phyloP scores from a whole-genome alignment of 345 rosid species.

The Eucalyptus erythrocorys region DNA sequence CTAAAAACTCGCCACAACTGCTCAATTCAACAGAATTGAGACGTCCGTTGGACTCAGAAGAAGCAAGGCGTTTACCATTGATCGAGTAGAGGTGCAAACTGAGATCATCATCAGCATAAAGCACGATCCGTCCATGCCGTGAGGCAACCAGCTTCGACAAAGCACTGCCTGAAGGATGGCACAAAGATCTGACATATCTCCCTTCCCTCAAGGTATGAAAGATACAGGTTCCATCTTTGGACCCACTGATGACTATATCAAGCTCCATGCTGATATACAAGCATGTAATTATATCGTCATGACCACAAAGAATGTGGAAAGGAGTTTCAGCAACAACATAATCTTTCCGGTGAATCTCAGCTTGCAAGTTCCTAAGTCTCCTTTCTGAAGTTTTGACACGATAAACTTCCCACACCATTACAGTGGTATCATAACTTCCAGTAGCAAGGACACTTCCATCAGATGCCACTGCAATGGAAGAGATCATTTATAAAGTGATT shows the following conservation, averaged over 20 bases:
- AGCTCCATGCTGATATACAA: constrained; percentile 75
- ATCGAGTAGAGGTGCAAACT: constrained; percentile 84
- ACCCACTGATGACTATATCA: constrained; percentile 93
- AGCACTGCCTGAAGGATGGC: constrained; percentile 76
- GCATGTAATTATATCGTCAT: constrained; percentile 91
- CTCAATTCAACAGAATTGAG: constrained; percentile 89
- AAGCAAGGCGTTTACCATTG: constrained; percentile 86
- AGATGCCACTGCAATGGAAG: constrained; percentile 55
- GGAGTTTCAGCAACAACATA: constrained; percentile 74
- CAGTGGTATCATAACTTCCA: constrained; percentile 95
- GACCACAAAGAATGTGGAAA: constrained; percentile 90
- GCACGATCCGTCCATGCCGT: constrained; percentile 63
- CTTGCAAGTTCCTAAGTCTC: constrained; percentile 36
- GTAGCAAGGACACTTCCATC: constrained; percentile 86
- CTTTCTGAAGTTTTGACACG: constrained; percentile 53
- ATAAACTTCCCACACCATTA: constrained; percentile 87
- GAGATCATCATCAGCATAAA: constrained; percentile 85
- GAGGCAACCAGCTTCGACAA: constrained; percentile 87
- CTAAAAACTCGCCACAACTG: constrained; percentile 79
- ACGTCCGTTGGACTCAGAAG: constrained; percentile 84
- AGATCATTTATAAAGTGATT: neutral
- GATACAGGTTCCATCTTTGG: constrained; percentile 93
- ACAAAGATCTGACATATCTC: constrained; percentile 78
- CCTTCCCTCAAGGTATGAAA: constrained; percentile 90
- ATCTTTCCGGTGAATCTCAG: constrained; percentile 58